Evolutionary conservation across 1,284 basidiomycete genomes (phyloP).

Genomic region (Apiotrichum gracile): DNA sequence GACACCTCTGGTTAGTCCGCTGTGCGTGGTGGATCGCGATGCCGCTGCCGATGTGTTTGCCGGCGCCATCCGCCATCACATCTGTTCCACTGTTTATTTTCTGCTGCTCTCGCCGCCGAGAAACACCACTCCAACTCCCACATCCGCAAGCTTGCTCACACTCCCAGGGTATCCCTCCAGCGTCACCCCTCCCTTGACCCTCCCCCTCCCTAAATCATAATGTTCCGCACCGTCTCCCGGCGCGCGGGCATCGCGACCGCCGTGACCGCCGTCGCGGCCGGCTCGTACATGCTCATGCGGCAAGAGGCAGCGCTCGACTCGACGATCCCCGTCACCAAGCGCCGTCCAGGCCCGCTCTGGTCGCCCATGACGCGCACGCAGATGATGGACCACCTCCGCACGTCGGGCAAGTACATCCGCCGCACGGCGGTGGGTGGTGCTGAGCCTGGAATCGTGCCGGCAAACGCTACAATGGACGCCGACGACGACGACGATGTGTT

Average conservation of each 20-base stretch:
- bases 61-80: too few species aligned
- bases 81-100: background rate
- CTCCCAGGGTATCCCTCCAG: background rate
- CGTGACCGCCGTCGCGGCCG: conserved; percentile 24
- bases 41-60: too few species aligned
- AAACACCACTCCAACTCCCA: too few species aligned
- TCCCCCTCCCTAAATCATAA: conserved; percentile 6
- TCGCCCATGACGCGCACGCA: conserved; percentile 48
- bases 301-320: conserved; percentile 13
- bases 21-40: too few species aligned
- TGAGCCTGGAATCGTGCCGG: conserved; percentile 26
- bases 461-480: conserved; percentile 23
- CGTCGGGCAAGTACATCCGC: conserved; percentile 40
- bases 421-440: conserved; percentile 33
- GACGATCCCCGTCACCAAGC: conserved; percentile 26
- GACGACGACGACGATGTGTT: conserved; percentile 58
- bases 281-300: conserved; percentile 19
- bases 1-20: too few species aligned
- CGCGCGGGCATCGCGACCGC: conserved; percentile 19
- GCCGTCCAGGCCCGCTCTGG: conserved; percentile 49
- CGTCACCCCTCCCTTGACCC: background rate
- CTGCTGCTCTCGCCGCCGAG: too few species aligned
- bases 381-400: conserved; percentile 48
- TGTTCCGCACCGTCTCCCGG: conserved; percentile 26
- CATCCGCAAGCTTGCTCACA: too few species aligned